Evolutionary conservation across 108 stramenopile genomes (phyloP), one percentile per base, ranked within the genome.

Genomic region (Tribonema minus): DNA sequence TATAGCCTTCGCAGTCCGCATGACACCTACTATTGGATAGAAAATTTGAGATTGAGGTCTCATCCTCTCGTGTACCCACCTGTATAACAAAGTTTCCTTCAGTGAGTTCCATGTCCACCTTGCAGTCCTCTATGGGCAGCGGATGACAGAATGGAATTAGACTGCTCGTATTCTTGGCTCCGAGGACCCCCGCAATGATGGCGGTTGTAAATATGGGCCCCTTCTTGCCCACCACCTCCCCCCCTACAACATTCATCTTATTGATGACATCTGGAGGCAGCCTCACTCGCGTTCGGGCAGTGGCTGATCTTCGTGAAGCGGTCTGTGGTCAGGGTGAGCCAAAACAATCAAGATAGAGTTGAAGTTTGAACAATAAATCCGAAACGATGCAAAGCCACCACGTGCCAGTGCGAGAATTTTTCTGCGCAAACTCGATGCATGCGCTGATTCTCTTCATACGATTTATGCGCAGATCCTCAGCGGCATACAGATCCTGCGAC

Each of bases 131-230:
- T 2, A 88, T 58, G 28, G 88, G 68, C 30, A 88, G 68, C 2
- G 76, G 75, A 46, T 88, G 87, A 72, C 88, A 88, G 41, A 88
- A 87, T 2, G 88, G 88, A 25, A 88, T 81, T 1, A 88, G 72
- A 15, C 73, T 38, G 26, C 74, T 37, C 33, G 88, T 87, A 12
- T 61, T 46, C 70, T 88, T 88, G 28, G 81, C 84, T n/a, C 68
- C 88, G 34, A 67, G 72, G 27, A 84, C 82, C 9, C 88, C 87
- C n/a, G 88, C 88, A 23, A 87, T 25, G 28, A 86, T 71, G 28
- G 88, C 88, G n/a, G 85, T 86, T n/a, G 86, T 41, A 54, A 86
- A 67, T 25, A 88, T 83, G 9, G 88, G 86, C 2, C 88, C 88
- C 69, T 88, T 86, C 28, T 79, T 82, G 27, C 68, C 41, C 26